Percentiles rank a stretch among this genome's conserved stretches.
Evolutionary conservation across 257 asterid genomes (phyloP).

Genomic region (Penstemon newberryi): DNA sequence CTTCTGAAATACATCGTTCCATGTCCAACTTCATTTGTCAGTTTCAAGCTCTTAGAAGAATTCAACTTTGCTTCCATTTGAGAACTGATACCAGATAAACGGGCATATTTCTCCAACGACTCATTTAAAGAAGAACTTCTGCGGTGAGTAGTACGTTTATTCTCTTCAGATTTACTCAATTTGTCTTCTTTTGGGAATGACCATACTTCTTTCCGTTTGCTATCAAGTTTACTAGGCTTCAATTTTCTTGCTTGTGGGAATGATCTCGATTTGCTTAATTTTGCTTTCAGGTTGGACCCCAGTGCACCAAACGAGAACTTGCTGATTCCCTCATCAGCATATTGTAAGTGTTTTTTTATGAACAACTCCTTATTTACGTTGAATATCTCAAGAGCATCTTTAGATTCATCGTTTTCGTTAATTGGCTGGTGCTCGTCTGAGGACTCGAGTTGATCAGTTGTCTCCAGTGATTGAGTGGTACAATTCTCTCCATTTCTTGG

Average conservation of each 20-base stretch:
- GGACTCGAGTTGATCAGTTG: slow-evolving; percentile 5
- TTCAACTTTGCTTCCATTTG: slow-evolving; percentile 36
- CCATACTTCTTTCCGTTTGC: slow-evolving; percentile 77
- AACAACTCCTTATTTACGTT: slow-evolving; percentile 54
- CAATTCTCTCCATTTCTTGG: slow-evolving; percentile 33
- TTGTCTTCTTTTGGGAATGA: slow-evolving; percentile 38
- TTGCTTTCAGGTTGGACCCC: slow-evolving; percentile 33
- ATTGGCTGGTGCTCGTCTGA: slow-evolving; percentile 11
- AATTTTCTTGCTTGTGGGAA: slow-evolving; percentile 47
- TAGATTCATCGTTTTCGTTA: neutral
- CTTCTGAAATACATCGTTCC: slow-evolving; percentile 41
- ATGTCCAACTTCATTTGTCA: slow-evolving; percentile 46
- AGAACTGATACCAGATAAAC: slow-evolving; percentile 43
- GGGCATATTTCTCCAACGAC: slow-evolving; percentile 55
- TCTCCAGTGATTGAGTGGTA: slow-evolving; percentile 24
- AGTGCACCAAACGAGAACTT: slow-evolving; percentile 35
- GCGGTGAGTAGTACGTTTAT: slow-evolving; percentile 27
- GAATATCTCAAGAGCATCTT: slow-evolving; percentile 46
- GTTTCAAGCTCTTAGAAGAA: slow-evolving; percentile 62
- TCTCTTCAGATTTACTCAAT: neutral
- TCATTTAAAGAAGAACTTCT: slow-evolving; percentile 66
- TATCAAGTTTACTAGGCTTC: slow-evolving; percentile 63
- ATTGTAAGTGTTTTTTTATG: slow-evolving; percentile 33
- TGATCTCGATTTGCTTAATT: slow-evolving; percentile 63
- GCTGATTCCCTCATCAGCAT: slow-evolving; percentile 35